phyloP scores from a whole-genome alignment of 495 filamentous ascomycete species.

The Corynascus novoguineensis region DNA sequence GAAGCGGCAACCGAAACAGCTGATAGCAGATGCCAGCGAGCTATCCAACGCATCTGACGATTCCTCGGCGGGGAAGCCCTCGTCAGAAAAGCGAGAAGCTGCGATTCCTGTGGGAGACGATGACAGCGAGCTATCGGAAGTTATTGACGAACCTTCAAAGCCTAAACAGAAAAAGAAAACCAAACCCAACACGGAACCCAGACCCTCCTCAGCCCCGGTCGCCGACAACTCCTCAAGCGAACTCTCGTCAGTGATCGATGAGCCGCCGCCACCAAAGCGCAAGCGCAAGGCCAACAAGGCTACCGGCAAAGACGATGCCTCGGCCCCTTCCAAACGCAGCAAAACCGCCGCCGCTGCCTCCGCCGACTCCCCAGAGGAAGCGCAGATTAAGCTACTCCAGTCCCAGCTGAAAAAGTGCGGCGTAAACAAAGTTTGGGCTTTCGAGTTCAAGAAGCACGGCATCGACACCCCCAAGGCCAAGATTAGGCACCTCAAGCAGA shows the following conservation, averaged over 20 bases:
- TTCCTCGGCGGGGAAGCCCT: constrained; percentile 34
- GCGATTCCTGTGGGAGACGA: constrained; percentile 48
- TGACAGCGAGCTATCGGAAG: constrained; percentile 73
- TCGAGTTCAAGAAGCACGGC: constrained; percentile 73
- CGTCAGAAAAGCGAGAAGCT: constrained; percentile 21
- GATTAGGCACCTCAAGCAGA: constrained; percentile 69
- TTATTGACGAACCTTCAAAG: constrained; percentile 59
- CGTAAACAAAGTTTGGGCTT: constrained; percentile 85
- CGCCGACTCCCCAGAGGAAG: constrained; percentile 61
- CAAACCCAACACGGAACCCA: constrained; percentile 19
- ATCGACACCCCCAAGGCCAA: constrained; percentile 59
- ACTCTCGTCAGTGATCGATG: constrained; percentile 63
- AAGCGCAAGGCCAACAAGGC: constrained; percentile 25
- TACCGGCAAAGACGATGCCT: constrained; percentile 14
- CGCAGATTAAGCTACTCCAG: constrained; percentile 87
- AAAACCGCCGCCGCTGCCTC: constrained; percentile 23
- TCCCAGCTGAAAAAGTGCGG: constrained; percentile 85
- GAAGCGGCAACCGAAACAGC: neutral
- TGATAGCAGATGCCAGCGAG: constrained; percentile 6
- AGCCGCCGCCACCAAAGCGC: constrained; percentile 21
- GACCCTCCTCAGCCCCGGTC: constrained; percentile 15
- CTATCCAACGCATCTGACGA: constrained; percentile 12
- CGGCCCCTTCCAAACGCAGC: neutral
- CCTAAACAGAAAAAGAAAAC: constrained; percentile 13
- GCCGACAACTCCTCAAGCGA: constrained; percentile 66